Conservation (phyloP, 306 rosid genomes). For the Citrullus colocynthis region DNA sequence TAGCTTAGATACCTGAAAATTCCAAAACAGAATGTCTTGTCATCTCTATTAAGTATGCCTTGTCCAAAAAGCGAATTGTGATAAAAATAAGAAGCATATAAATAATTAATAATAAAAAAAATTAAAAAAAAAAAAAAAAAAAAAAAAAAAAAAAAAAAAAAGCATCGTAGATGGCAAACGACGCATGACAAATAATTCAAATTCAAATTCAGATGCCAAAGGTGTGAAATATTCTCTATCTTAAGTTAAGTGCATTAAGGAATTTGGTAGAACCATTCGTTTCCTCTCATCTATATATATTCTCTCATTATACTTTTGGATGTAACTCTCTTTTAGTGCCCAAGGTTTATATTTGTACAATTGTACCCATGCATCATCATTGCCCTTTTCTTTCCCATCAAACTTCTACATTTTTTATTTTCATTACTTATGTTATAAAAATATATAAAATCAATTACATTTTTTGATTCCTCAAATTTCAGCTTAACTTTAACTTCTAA, state of each 20-base stretch:
- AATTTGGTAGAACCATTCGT: conserved; percentile 1
- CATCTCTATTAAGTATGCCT: no score
- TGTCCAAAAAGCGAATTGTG: no score
- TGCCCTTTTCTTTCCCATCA: background rate
- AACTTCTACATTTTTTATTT: no score
- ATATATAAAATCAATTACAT: no score
- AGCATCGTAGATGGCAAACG: background rate
- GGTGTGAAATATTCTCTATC: background rate
- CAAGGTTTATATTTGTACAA: background rate
- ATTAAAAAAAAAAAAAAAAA: background rate
- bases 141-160: background rate
- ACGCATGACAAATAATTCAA: background rate
- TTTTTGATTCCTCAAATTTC: no score
- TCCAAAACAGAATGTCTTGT: no score
- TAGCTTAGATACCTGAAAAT: no score
- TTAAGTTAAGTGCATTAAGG: conserved; percentile 5
- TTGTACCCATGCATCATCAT: background rate
- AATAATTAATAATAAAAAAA: background rate
- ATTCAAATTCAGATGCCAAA: conserved; percentile 2
- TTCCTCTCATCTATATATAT: background rate
- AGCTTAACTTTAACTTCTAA: no score
- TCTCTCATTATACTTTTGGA: background rate
- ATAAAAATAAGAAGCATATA: background rate
- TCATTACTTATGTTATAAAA: no score
- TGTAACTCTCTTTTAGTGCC: background rate